Evolutionary conservation across 495 filamentous ascomycete species (phyloP).

Genomic region (Amniculicola lignicola): DNA sequence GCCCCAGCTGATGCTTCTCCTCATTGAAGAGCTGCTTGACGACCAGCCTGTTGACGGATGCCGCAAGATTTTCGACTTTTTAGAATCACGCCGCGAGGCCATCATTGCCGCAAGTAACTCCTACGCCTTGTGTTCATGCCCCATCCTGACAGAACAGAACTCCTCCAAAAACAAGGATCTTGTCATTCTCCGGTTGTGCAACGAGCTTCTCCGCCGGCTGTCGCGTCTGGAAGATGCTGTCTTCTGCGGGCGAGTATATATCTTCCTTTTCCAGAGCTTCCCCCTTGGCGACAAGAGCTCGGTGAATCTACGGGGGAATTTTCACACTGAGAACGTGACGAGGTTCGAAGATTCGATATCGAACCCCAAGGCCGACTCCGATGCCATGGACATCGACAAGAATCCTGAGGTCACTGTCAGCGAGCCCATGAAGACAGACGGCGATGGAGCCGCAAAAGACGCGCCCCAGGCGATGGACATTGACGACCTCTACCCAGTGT

Average conservation of each 20-base stretch:
- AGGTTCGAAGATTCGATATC: constrained; percentile 63
- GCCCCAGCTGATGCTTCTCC: constrained; percentile 76
- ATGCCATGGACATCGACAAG: constrained; percentile 57
- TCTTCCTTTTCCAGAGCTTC: constrained; percentile 97
- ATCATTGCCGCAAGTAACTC: constrained; percentile 62
- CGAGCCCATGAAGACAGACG: no score
- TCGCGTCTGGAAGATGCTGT: constrained; percentile 94
- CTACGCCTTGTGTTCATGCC: neutral
- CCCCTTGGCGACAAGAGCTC: constrained; percentile 94
- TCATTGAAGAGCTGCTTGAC: constrained; percentile 93
- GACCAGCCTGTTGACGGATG: constrained; percentile 91
- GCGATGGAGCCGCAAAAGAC: no score
- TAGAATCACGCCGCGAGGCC: constrained; percentile 85
- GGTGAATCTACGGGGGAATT: constrained; percentile 94
- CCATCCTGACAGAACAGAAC: constrained; percentile 54
- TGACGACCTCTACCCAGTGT: constrained; percentile 79
- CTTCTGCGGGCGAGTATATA: constrained; percentile 94
- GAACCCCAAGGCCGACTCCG: constrained; percentile 45
- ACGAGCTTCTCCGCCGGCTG: constrained; percentile 85
- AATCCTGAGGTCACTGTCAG: constrained; percentile 1
- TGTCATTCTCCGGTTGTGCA: constrained; percentile 86
- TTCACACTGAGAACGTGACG: constrained; percentile 92
- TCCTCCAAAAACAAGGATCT: constrained; percentile 74
- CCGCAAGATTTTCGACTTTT: constrained; percentile 83
- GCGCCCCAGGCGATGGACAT: constrained; percentile 48